Evolutionary conservation across 2,329 filamentous ascomycete species (phyloP).

Genomic region (Curvularia verruculosa): DNA sequence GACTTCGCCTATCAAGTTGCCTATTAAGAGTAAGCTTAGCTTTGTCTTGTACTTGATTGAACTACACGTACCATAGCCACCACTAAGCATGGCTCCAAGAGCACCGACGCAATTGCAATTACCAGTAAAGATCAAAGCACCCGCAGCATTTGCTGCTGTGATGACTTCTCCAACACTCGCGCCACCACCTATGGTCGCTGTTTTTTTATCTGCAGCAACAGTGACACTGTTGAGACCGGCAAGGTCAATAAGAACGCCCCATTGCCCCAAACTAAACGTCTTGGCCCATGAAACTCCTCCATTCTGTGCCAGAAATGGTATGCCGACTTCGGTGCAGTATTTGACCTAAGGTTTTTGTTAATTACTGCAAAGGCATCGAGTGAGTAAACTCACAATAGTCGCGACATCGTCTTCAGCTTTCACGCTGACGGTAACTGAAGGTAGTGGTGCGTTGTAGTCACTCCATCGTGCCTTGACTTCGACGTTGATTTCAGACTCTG

Average conservation of each 20-base stretch:
- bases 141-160: constrained; percentile 48
- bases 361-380: background rate
- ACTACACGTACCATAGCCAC: constrained; percentile 56
- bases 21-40: constrained; percentile 9
- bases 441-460: constrained; percentile 24
- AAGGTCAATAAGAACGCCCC: constrained; percentile 41
- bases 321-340: constrained; percentile 24
- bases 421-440: constrained; percentile 30
- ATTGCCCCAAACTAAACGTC: constrained; percentile 29
- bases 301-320: constrained; percentile 38
- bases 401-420: constrained; percentile 31
- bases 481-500: constrained; percentile 19
- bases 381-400: constrained; percentile 19
- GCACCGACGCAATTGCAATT: constrained; percentile 44
- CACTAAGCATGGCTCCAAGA: constrained; percentile 50
- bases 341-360: constrained; percentile 25
- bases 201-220: constrained; percentile 31
- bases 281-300: constrained; percentile 39
- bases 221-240: constrained; percentile 32
- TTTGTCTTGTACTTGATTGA: background rate
- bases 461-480: constrained; percentile 33
- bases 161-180: constrained; percentile 47
- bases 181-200: constrained; percentile 39
- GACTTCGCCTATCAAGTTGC: constrained; percentile 59
- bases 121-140: constrained; percentile 35